Base-by-base conservation (phyloP, 306 rosid genomes). In the Canavalia ensiformis region DNA sequence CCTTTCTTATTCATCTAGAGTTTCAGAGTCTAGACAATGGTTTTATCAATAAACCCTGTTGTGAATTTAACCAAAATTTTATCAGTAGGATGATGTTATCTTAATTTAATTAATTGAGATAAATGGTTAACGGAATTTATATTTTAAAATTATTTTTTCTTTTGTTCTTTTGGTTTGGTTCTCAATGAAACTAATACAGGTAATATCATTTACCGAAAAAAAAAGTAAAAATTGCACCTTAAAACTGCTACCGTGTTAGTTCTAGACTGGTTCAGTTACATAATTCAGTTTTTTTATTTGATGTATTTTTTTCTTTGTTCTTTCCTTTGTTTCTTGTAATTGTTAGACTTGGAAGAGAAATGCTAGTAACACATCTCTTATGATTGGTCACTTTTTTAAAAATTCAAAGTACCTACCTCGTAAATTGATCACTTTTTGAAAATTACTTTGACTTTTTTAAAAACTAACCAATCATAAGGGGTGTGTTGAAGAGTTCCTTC, bases 91-190 rank as follows among this genome's bases (percentile, higher is more conserved):
- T 30, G 62, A 42, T 72, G 31, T 18, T 46, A 18, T 44, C 67
- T 72, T 45, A 57, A 56, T 41, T 82, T 37, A 57, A 74, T 45
- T 46, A 59, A 71, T 35, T 54, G 68, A 70, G 29, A n/a, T 18
- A 47, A 7, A 42, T n/a, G 6, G 9, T 50, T 44, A 45, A 34
- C 35, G 59, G 30, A 28, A 46, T 31, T 80, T 29, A 3, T 10
- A 25, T 10, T 44, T 44, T 63, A 65, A 73, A 52, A 25, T 18
- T 39, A 42, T 4, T 57, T 42, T 30, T 64, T 28, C 28, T 33
- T 30, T 37, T 51, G 31, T 18, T 45, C 62, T 45, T 70, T 28
- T 28, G 39, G n/a, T 2, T 63, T 31, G 73, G 34, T 52, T 11
- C 42, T 66, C 34, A 41, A 29, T 31, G 35, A 55, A 77, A 67